phyloP scores from a whole-genome alignment of 148 eudicot genomes.

The Suaeda aralocaspica region DNA sequence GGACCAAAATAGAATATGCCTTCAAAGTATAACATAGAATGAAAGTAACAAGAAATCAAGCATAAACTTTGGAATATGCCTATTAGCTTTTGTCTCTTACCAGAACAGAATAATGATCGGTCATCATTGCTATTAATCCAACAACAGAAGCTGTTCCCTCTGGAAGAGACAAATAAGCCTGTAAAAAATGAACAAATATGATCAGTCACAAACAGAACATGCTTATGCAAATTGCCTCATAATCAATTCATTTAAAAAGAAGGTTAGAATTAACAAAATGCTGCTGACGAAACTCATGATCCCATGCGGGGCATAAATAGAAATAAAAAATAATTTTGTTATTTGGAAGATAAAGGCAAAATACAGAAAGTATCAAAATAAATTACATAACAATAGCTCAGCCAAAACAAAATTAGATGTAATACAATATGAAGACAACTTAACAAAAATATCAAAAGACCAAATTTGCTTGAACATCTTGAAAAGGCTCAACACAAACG shows the following conservation, averaged over 20 bases:
- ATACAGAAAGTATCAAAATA: neutral
- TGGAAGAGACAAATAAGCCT: slow-evolving; percentile 99
- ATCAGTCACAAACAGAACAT: slow-evolving; percentile 7
- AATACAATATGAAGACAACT: neutral
- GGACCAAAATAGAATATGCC: neutral
- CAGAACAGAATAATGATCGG: slow-evolving; percentile 91
- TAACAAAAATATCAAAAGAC: neutral
- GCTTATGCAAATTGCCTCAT: slow-evolving; percentile 5
- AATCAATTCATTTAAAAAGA: neutral
- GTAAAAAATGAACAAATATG: slow-evolving; percentile 22
- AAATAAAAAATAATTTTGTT: neutral
- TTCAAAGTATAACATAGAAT: neutral
- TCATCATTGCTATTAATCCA: slow-evolving; percentile 98
- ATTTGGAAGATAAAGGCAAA: neutral
- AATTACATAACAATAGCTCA: neutral
- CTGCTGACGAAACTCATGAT: neutral
- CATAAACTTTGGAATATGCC: neutral
- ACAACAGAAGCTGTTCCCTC: slow-evolving; percentile 99
- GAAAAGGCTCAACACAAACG: neutral
- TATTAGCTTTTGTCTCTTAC: slow-evolving; percentile 42
- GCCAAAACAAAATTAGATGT: neutral
- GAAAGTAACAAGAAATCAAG: slow-evolving; percentile 4
- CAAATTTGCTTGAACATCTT: neutral
- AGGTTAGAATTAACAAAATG: neutral
- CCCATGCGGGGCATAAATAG: neutral